These are phyloP conservation scores for Aspergillus ibericus DNA, from an alignment of 2,329 filamentous ascomycete species.

Conservation along the genomic window DNA sequence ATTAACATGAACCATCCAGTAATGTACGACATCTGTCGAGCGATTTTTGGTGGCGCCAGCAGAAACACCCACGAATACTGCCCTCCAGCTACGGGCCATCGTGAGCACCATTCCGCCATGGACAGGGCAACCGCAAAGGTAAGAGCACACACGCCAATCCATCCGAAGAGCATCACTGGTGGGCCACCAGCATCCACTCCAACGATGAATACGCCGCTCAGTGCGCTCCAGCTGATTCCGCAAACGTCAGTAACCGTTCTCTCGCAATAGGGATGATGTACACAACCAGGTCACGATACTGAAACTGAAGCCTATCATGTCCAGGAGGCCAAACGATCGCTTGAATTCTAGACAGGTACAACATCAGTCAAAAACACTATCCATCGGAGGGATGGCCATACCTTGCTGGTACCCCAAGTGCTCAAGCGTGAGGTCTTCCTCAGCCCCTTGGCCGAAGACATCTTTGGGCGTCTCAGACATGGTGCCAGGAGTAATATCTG, in stretches of 20 bases:
- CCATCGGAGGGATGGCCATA: neutral
- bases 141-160: constrained; percentile 53
- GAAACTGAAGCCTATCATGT: constrained; percentile 60
- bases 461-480: constrained; percentile 8
- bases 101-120: constrained; percentile 58
- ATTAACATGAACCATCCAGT: constrained; percentile 49
- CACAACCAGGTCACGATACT: constrained; percentile 55
- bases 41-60: constrained; percentile 49
- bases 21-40: constrained; percentile 42
- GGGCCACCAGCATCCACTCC: constrained; percentile 56
- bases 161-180: constrained; percentile 58
- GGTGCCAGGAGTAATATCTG: neutral
- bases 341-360: constrained; percentile 47
- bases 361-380: neutral
- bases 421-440: constrained; percentile 31
- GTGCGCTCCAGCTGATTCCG: constrained; percentile 49
- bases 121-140: constrained; percentile 54
- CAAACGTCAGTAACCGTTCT: neutral
- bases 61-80: constrained; percentile 58
- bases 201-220: constrained; percentile 55
- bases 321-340: constrained; percentile 53
- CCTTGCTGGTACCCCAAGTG: constrained; percentile 35
- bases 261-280: neutral
- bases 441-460: constrained; percentile 10
- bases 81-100: constrained; percentile 55